These are phyloP conservation scores for Endocarpon pusillum DNA, from an alignment of 495 filamentous ascomycete species.

Conservation along the genomic window DNA sequence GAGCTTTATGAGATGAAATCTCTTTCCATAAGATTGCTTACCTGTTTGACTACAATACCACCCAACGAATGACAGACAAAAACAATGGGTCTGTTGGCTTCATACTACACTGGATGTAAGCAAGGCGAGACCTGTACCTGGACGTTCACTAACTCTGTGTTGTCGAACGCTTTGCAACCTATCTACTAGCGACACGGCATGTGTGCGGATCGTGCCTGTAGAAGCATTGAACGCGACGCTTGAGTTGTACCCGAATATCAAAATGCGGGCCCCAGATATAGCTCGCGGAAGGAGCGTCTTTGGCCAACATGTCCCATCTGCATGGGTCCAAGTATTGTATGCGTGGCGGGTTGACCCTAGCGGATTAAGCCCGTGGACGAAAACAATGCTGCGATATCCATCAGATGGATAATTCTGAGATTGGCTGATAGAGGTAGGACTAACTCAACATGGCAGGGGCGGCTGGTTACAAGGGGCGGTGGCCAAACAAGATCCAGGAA, in stretches of 20 bases:
- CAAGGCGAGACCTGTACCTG: neutral
- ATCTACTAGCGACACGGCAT: conserved; percentile 53
- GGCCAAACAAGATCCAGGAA: no score
- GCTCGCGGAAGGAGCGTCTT: conserved; percentile 37
- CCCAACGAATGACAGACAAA: conserved; percentile 77
- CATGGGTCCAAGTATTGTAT: conserved; percentile 51
- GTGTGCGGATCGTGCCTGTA: conserved; percentile 63
- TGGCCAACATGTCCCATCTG: conserved; percentile 58
- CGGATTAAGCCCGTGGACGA: conserved; percentile 65
- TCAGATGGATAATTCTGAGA: no score
- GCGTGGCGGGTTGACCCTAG: conserved; percentile 35
- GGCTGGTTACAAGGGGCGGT: no score
- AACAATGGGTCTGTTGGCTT: conserved; percentile 51
- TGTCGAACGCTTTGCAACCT: conserved; percentile 35
- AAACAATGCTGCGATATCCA: conserved; percentile 46
- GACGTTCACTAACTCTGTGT: conserved; percentile 16
- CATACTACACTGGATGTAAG: neutral
- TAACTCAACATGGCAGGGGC: no score
- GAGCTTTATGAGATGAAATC: neutral
- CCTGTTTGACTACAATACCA: conserved; percentile 55
- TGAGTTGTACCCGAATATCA: conserved; percentile 77
- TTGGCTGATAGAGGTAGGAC: no score
- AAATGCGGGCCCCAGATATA: conserved; percentile 27
- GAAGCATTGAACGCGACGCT: conserved; percentile 49
- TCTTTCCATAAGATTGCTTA: neutral